phyloP scores from a whole-genome alignment of 345 rosid species.

The Rubroshorea leprosula region DNA sequence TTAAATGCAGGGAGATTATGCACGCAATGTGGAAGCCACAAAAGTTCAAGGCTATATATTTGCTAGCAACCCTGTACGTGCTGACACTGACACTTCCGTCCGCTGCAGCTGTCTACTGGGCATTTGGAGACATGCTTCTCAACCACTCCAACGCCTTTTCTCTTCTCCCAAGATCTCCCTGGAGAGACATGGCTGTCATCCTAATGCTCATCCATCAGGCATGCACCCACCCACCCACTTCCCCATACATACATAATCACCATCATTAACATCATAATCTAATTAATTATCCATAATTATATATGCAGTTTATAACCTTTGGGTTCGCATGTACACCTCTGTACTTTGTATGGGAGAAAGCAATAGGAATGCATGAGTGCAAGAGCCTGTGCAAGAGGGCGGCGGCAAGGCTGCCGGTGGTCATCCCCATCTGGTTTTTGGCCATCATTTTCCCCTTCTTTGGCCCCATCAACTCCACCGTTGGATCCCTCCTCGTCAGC shows the following conservation, averaged over 20 bases:
- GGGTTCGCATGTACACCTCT: slow-evolving; percentile 96
- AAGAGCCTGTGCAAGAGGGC: slow-evolving; percentile 93
- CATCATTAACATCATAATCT: no score
- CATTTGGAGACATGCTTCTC: slow-evolving; percentile 94
- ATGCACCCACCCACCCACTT: not conserved
- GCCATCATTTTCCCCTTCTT: slow-evolving; percentile 95
- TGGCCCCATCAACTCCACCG: slow-evolving; percentile 94
- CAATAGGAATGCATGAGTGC: slow-evolving; percentile 95
- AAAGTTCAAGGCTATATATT: slow-evolving; percentile 89
- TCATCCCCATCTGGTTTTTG: no score
- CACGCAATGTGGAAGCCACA: slow-evolving; percentile 99
- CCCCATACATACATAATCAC: no score
- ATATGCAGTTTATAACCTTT: slow-evolving; percentile 78
- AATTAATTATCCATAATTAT: no score
- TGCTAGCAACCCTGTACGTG: slow-evolving; percentile 88
- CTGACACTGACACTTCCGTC: slow-evolving; percentile 93
- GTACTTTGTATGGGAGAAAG: slow-evolving; percentile 99
- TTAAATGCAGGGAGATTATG: slow-evolving; percentile 65
- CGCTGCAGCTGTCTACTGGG: slow-evolving; percentile 93
- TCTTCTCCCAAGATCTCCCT: slow-evolving; percentile 64
- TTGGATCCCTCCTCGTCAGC: slow-evolving; percentile 94
- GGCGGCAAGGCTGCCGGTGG: slow-evolving; percentile 90
- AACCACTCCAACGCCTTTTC: slow-evolving; percentile 93
- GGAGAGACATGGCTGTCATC: slow-evolving; percentile 87
- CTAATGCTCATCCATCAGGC: slow-evolving; percentile 97